Evolutionary conservation across 1,139 yeast species (phyloP).

Genomic region (Pichia inconspicua): DNA sequence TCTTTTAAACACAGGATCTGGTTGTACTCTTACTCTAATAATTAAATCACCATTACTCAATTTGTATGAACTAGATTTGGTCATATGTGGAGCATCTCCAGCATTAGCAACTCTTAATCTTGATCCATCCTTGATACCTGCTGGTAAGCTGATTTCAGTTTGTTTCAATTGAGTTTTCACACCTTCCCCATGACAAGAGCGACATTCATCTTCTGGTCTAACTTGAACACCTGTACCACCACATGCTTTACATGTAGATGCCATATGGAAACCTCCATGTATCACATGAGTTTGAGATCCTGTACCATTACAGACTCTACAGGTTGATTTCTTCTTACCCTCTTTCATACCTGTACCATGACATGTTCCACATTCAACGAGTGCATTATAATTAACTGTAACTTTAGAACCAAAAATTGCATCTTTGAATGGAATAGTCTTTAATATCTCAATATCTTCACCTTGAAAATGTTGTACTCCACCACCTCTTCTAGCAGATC

Average conservation of each 20-base stretch:
- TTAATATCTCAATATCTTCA: conserved; percentile 76
- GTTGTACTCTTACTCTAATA: conserved; percentile 68
- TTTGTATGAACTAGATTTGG: conserved; percentile 57
- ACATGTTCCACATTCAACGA: conserved; percentile 75
- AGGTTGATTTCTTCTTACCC: conserved; percentile 70
- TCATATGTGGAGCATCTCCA: conserved; percentile 80
- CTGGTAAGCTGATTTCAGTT: conserved; percentile 76
- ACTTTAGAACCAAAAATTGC: conserved; percentile 76
- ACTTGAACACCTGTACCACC: conserved; percentile 82
- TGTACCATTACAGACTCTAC: conserved; percentile 86
- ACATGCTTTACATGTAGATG: conserved; percentile 84
- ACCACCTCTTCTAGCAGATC: conserved; percentile 23
- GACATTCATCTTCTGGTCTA: conserved; percentile 63
- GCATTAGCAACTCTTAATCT: conserved; percentile 78
- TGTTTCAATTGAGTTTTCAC: conserved; percentile 60
- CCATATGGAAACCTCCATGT: conserved; percentile 95
- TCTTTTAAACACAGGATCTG: conserved; percentile 65
- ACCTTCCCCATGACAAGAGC: conserved; percentile 83
- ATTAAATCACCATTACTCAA: conserved; percentile 79
- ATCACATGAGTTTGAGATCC: conserved; percentile 82
- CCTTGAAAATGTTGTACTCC: conserved; percentile 77
- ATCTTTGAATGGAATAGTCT: conserved; percentile 72
- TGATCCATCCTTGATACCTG: conserved; percentile 83
- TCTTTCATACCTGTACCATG: conserved; percentile 76
- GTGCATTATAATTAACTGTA: conserved; percentile 61